Percentiles rank a stretch among this genome's conserved stretches.
phyloP scores from a whole-genome alignment of 257 asterid species.

The Salvia miltiorrhiza region DNA sequence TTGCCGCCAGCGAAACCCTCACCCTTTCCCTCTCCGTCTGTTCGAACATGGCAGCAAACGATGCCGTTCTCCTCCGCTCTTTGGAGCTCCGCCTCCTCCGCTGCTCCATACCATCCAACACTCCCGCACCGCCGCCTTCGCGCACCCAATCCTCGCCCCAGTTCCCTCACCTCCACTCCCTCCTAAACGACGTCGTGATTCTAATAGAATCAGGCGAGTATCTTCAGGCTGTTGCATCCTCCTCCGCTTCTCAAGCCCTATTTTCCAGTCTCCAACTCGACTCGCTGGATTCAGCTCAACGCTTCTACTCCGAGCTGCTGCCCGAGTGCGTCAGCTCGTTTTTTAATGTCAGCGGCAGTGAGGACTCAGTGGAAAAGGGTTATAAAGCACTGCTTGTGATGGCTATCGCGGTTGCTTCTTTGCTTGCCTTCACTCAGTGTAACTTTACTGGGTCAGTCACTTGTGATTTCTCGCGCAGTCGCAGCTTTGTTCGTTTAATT shows the following conservation, averaged over 20 bases:
- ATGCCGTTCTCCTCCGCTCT: conserved; percentile 41
- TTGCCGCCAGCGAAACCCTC: conserved; percentile 11
- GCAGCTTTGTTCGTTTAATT: background rate
- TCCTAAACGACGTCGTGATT: conserved; percentile 40
- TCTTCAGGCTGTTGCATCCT: conserved; percentile 52
- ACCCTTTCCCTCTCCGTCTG: no score
- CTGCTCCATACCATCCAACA: conserved; percentile 56
- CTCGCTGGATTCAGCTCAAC: conserved; percentile 52
- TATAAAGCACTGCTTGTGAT: conserved; percentile 59
- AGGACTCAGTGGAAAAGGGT: conserved; percentile 28
- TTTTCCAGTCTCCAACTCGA: conserved; percentile 38
- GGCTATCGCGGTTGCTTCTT: conserved; percentile 69
- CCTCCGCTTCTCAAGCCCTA: conserved; percentile 39
- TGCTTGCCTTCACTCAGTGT: conserved; percentile 72
- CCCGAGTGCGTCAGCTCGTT: conserved; percentile 53
- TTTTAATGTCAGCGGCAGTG: conserved; percentile 24
- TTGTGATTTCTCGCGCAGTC: background rate
- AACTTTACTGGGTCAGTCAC: conserved; percentile 70
- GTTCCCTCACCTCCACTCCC: conserved; percentile 33
- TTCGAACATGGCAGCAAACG: conserved; percentile 31
- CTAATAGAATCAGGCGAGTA: conserved; percentile 73
- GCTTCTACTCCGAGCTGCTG: conserved; percentile 56
- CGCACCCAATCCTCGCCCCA: conserved; percentile 22
- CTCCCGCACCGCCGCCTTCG: conserved; percentile 19
- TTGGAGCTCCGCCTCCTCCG: conserved; percentile 94